phyloP scores from a whole-genome alignment of 2,329 filamentous ascomycete species.

The Fusarium beomiforme region DNA sequence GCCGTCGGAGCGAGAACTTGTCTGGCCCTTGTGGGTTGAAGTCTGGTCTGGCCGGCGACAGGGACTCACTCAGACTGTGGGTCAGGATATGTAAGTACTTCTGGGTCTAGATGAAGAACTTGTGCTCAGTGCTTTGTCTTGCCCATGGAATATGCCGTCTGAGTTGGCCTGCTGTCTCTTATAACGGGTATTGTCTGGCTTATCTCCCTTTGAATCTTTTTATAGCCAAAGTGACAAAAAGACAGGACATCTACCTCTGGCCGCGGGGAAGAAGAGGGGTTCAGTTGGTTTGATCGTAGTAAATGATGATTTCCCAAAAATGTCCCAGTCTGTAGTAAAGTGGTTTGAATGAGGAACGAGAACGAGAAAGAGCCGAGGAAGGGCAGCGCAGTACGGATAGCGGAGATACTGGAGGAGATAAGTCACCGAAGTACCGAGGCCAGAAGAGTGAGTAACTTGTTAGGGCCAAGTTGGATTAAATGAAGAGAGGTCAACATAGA shows the following conservation, averaged over 20 bases:
- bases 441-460: not conserved
- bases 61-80: not conserved
- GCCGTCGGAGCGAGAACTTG: slow-evolving; percentile 33
- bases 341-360: slow-evolving; percentile 26
- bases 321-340: slow-evolving; percentile 22
- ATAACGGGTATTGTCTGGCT: slow-evolving; percentile 1
- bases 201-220: not conserved
- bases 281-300: not conserved
- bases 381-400: slow-evolving; percentile 32
- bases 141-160: slow-evolving; percentile 12
- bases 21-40: not conserved
- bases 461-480: not conserved
- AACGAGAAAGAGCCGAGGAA: slow-evolving; percentile 39
- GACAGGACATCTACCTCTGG: not conserved
- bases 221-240: not conserved
- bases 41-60: slow-evolving; percentile 19
- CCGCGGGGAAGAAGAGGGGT: not conserved
- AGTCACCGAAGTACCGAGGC: slow-evolving; percentile 16
- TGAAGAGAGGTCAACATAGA: slow-evolving; percentile 14
- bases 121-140: slow-evolving; percentile 37
- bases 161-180: slow-evolving; percentile 20
- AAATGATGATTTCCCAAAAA: slow-evolving; percentile 3
- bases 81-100: not conserved
- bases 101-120: slow-evolving; percentile 23
- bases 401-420: slow-evolving; percentile 10